These are phyloP conservation scores for Solanum chmielewskii DNA, from an alignment of 257 asterid species.

Conservation along the genomic window DNA sequence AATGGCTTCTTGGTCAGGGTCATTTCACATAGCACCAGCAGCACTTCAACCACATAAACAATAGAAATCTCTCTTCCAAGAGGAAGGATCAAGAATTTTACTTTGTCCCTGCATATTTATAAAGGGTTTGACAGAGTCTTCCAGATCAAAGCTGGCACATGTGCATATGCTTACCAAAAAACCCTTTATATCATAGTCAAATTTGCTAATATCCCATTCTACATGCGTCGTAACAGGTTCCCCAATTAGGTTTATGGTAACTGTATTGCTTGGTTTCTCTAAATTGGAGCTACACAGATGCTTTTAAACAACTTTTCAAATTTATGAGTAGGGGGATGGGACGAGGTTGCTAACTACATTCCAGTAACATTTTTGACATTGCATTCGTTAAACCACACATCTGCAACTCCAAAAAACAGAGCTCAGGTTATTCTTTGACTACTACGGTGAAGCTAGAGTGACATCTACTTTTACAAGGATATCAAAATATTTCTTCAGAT, in stretches of 20 bases:
- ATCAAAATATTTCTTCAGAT: background rate
- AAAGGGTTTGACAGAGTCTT: background rate
- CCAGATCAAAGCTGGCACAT: background rate
- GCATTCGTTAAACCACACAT: background rate
- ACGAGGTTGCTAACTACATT: background rate
- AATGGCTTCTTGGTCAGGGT: background rate
- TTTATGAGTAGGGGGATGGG: background rate
- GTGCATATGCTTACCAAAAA: background rate
- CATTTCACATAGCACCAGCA: background rate
- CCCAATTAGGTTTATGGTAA: background rate
- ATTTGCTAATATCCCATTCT: background rate
- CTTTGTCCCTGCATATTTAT: background rate
- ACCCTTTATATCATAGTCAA: background rate
- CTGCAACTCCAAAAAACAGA: background rate
- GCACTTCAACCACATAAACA: background rate
- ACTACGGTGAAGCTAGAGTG: background rate
- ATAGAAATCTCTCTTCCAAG: background rate
- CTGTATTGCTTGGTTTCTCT: background rate
- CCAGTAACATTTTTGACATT: background rate
- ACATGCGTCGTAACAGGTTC: background rate
- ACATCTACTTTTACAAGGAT: background rate
- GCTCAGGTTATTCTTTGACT: background rate
- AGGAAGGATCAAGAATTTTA: background rate
- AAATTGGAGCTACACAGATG: background rate
- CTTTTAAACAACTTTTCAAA: background rate